These are phyloP conservation scores for Mycena sp. DNA, from an alignment of 1,284 basidiomycete species.

Conservation along the genomic window DNA sequence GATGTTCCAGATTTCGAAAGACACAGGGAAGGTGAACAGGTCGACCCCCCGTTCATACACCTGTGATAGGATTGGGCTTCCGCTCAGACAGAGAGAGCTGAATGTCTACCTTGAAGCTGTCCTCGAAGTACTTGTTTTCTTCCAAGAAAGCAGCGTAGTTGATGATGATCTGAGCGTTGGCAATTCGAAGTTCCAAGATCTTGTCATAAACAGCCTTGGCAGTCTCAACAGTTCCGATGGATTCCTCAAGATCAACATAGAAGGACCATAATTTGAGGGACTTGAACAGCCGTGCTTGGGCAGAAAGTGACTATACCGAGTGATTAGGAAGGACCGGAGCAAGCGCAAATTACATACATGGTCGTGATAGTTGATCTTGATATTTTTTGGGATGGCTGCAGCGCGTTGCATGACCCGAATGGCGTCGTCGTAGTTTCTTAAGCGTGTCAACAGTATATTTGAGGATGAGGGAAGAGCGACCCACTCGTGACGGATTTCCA, in stretches of 20 bases:
- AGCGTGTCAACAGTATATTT: slow-evolving; percentile 19
- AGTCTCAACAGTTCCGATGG: slow-evolving; percentile 92
- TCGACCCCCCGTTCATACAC: slow-evolving; percentile 98
- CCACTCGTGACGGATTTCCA: slow-evolving; percentile 96
- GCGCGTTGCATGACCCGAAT: slow-evolving; percentile 97
- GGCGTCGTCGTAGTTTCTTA: slow-evolving; percentile 95
- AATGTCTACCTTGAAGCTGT: slow-evolving; percentile 88
- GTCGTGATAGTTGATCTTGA: slow-evolving; percentile 94
- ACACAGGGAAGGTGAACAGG: slow-evolving; percentile 97
- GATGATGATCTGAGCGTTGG: slow-evolving; percentile 98
- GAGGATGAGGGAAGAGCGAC: slow-evolving; percentile 43
- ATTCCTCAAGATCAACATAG: slow-evolving; percentile 97
- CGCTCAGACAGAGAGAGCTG: slow-evolving; percentile 27
- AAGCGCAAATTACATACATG: slow-evolving; percentile 67
- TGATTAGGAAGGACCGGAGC: slow-evolving; percentile 15
- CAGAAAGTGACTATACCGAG: slow-evolving; percentile 72
- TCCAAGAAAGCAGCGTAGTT: slow-evolving; percentile 98
- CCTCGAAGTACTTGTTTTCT: slow-evolving; percentile 98
- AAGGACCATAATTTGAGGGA: slow-evolving; percentile 99
- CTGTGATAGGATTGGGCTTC: slow-evolving; percentile 43
- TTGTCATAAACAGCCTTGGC: slow-evolving; percentile 96
- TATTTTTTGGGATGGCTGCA: slow-evolving; percentile 88
- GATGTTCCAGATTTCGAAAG: slow-evolving; percentile 99
- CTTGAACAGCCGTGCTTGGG: slow-evolving; percentile 94
- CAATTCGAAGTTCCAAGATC: slow-evolving; percentile 96